These are phyloP conservation scores for Chlorencoelia australis DNA, from an alignment of 2,329 filamentous ascomycete species.

Conservation along the genomic window DNA sequence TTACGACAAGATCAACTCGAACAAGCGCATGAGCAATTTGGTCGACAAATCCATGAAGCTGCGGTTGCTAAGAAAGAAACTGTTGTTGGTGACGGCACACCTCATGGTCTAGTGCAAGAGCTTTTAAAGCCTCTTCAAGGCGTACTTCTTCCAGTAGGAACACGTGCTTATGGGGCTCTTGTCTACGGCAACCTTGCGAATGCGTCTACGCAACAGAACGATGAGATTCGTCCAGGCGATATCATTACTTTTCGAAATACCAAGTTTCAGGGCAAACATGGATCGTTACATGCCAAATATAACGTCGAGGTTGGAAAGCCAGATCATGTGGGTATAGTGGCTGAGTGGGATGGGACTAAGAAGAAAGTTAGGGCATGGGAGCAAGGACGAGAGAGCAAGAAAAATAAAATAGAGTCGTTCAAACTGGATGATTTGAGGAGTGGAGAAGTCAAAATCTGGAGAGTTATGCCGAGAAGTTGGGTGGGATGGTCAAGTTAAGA, in stretches of 20 bases:
- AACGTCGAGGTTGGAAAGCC: constrained; percentile 75
- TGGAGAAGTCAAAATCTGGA: constrained; percentile 95
- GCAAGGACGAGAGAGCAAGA: constrained; percentile 86
- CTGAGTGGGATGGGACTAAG: constrained; percentile 97
- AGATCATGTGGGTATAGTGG: constrained; percentile 79
- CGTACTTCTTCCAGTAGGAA: constrained; percentile 76
- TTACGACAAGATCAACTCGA: constrained; percentile 92
- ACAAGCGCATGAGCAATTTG: constrained; percentile 70
- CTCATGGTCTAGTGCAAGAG: constrained; percentile 67
- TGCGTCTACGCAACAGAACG: constrained; percentile 77
- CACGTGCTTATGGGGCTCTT: constrained; percentile 77
- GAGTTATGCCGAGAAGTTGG: constrained; percentile 86
- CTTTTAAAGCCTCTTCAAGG: constrained; percentile 64
- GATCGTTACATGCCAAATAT: constrained; percentile 93
- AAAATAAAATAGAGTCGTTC: constrained; percentile 90
- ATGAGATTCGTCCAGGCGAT: constrained; percentile 89
- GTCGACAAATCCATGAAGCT: constrained; percentile 63
- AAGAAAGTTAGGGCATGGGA: constrained; percentile 96
- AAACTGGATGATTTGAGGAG: constrained; percentile 83
- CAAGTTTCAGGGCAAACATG: constrained; percentile 89
- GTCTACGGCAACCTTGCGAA: constrained; percentile 95
- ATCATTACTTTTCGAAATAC: constrained; percentile 89
- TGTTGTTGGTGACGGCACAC: constrained; percentile 74
- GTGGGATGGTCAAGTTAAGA: too few species aligned
- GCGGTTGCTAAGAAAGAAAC: constrained; percentile 65